Conservation (phyloP, 1,284 basidiomycete species). For the Puccinia triticina region DNA sequence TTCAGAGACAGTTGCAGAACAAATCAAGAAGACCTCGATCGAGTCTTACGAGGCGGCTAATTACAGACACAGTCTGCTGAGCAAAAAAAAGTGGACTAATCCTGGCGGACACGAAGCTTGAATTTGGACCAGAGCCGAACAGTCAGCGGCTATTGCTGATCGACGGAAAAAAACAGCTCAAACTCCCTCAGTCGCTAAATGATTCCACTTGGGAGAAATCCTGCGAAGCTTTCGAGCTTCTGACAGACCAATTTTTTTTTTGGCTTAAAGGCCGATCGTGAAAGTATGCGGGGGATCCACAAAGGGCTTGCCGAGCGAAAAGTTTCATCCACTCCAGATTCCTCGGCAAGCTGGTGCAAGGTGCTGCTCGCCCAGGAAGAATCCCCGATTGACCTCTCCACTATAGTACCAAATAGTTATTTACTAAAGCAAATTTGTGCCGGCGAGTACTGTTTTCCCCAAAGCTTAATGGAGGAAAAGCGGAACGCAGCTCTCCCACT, state of each 20-base stretch:
- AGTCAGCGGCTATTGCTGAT: constrained; percentile 73
- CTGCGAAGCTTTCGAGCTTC: constrained; percentile 72
- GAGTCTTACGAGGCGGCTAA: constrained; percentile 73
- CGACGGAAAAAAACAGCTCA: constrained; percentile 27
- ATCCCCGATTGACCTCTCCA: no score
- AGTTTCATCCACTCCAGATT: no score
- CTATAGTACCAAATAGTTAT: no score
- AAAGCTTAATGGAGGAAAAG: no score
- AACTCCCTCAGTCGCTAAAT: constrained; percentile 75
- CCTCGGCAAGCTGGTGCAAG: no score
- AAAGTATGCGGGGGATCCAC: no score
- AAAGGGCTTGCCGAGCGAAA: no score
- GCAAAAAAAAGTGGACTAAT: constrained; percentile 69
- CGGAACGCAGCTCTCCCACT: no score
- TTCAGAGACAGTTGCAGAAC: constrained; percentile 61
- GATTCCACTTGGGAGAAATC: constrained; percentile 76
- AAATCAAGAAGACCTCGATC: constrained; percentile 69
- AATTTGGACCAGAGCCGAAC: constrained; percentile 72
- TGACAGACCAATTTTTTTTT: constrained; percentile 67
- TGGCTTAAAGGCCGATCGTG: no score
- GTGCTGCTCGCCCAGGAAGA: no score
- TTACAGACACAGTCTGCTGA: constrained; percentile 74
- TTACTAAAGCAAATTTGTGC: no score
- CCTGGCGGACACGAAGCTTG: constrained; percentile 92
- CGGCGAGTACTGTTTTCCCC: no score